Evolutionary conservation across 352 stramenopile species (phyloP), one percentile per base, ranked within the genome.

Genomic region (Globisporangium yorkense): DNA sequence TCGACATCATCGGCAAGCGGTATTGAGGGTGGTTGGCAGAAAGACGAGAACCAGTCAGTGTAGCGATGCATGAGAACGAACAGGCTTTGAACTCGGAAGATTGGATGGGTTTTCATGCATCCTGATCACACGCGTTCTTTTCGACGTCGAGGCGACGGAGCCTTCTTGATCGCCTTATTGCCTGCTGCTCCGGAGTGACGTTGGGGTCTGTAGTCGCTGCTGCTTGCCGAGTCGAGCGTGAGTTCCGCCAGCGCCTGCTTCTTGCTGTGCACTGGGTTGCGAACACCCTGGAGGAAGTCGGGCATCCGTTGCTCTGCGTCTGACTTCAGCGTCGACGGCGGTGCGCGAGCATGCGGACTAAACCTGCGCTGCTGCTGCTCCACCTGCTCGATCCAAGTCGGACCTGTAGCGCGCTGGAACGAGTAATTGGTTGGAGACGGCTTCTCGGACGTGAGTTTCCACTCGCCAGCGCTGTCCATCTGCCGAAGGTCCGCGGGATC

Each of bases 311-410:
- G 54, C 44, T 80, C 70, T 27, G 72, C 67, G 3, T 48, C 29
- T 1, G 57, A 54, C 31, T 41, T 52, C 8, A 51, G 15, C 18
- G 51, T 46, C 39, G 48, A 16, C 13, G 60, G 9, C 18, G 53
- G 51, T 16, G 24, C 39, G 8, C 61, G 70, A 8, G 75, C 70
- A 33, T 76, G 51, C 21, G 76, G 76, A 45, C 79, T 60, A 31
- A 65, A 69, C 43, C 70, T 67, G 4, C 62, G 68, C 39, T 84
- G 73, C 0, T 66, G 74, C 43, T 82, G 68, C 43, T 88, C 80
- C 20, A 88, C 61, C 16, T 88, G 70, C 46, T 88, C 79, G 63
- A 89, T 91, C 81, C 79, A 91, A n/a, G 79, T 80, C 1, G 62
- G 64, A 49, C 68, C 61, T 0, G 57, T 61, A 7, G 77, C 77